Percentiles rank a stretch among this genome's conserved stretches.
Evolutionary conservation across 352 stramenopile genomes (phyloP).

Genomic region (Globisporangium acanthophoron): DNA sequence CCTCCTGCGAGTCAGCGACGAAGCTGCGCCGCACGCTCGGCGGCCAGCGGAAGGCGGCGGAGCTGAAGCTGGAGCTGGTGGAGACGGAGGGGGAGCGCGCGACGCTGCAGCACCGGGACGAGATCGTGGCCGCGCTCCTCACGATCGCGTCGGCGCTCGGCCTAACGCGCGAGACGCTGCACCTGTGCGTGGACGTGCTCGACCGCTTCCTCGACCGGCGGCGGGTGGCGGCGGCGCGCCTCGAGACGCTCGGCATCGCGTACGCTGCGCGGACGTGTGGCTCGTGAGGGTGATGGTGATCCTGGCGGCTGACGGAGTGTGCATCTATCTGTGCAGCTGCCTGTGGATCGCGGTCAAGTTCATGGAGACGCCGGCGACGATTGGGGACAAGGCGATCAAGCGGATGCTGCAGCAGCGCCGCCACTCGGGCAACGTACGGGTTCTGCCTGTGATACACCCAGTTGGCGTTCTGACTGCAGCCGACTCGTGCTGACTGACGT

Average conservation of each 20-base stretch:
- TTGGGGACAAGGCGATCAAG: constrained; percentile 53
- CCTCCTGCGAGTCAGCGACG: neutral
- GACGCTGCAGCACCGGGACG: constrained; percentile 40
- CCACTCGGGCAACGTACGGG: constrained; percentile 52
- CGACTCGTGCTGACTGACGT: neutral
- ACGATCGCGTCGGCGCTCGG: constrained; percentile 60
- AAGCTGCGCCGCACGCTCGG: neutral
- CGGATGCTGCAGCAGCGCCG: constrained; percentile 50
- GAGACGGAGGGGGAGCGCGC: constrained; percentile 14
- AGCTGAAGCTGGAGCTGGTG: neutral
- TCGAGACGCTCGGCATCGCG: constrained; percentile 61
- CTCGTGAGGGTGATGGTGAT: neutral
- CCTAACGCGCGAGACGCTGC: constrained; percentile 50
- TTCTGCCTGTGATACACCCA: too few species aligned
- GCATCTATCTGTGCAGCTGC: constrained; percentile 22
- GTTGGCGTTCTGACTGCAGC: too few species aligned
- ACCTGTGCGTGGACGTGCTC: constrained; percentile 50
- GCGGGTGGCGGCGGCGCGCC: constrained; percentile 15
- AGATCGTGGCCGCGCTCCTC: constrained; percentile 58
- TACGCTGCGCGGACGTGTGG: constrained; percentile 15
- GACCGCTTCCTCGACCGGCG: constrained; percentile 38
- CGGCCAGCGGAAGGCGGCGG: neutral
- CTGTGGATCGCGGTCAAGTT: constrained; percentile 77
- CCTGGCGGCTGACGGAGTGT: neutral
- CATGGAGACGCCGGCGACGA: constrained; percentile 52